Evolutionary conservation across 2,329 filamentous ascomycete genomes (phyloP).

Genomic region (Phyllosticta capitalensis): DNA sequence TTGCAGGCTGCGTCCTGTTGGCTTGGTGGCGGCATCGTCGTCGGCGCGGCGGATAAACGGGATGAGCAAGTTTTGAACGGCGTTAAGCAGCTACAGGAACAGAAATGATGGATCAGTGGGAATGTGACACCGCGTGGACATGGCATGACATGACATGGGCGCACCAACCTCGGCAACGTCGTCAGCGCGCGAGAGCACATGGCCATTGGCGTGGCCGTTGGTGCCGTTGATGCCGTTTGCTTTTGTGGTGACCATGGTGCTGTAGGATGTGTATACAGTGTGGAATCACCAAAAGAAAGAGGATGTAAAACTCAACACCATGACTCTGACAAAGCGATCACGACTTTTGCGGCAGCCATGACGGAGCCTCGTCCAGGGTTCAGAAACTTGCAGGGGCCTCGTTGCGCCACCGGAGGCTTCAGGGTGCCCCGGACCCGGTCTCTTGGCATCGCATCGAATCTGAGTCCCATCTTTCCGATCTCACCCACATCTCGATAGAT

Average conservation of each 20-base stretch:
- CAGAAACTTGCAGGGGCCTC: no score
- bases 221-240: conserved; percentile 10
- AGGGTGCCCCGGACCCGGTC: neutral
- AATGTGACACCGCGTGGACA: neutral
- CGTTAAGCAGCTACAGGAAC: conserved; percentile 50
- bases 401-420: no score
- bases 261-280: neutral
- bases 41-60: conserved; percentile 65
- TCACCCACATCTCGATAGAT: neutral
- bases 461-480: neutral
- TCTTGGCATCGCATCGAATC: neutral
- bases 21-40: conserved; percentile 47
- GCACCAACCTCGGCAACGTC: conserved; percentile 29
- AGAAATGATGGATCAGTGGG: neutral
- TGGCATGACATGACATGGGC: neutral
- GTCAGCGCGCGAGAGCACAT: conserved; percentile 19
- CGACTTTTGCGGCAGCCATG: conserved; percentile 8
- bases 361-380: no score
- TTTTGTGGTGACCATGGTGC: conserved; percentile 18
- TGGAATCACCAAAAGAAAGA: conserved; percentile 3
- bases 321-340: neutral
- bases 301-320: neutral
- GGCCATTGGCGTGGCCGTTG: conserved; percentile 17
- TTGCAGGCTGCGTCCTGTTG: conserved; percentile 47
- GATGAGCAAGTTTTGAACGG: conserved; percentile 58